phyloP scores from a whole-genome alignment of 1,139 yeast species.

The Yamadazyma epiphylla region DNA sequence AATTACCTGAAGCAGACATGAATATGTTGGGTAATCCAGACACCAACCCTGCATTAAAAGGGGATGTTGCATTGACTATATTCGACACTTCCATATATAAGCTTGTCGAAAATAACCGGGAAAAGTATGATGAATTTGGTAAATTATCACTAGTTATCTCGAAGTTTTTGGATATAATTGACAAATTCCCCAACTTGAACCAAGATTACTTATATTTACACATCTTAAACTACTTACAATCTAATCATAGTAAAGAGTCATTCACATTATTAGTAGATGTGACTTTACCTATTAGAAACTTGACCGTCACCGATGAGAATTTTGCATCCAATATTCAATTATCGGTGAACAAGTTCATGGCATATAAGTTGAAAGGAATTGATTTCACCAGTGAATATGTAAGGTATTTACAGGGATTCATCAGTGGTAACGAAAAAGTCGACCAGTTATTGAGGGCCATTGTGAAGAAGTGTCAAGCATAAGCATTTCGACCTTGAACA shows the following conservation, averaged over 20 bases:
- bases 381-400: constrained; percentile 45
- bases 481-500: too few relatives aligned
- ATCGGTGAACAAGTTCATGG: constrained; percentile 67
- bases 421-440: constrained; percentile 18
- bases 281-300: constrained; percentile 63
- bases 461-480: constrained; percentile 19
- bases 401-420: constrained; percentile 31
- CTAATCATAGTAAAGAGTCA: constrained; percentile 31
- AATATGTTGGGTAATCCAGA: constrained; percentile 82
- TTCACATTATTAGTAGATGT: constrained; percentile 54
- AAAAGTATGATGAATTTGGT: too few relatives aligned
- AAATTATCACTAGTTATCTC: constrained; percentile 42
- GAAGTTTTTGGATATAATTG: constrained; percentile 54
- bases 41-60: constrained; percentile 85
- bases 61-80: constrained; percentile 81
- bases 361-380: constrained; percentile 47
- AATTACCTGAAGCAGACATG: constrained; percentile 84
- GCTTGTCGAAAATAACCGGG: constrained; percentile 17
- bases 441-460: constrained; percentile 35
- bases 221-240: constrained; percentile 50
- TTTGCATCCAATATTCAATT: constrained; percentile 64
- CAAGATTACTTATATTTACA: constrained; percentile 66
- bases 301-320: constrained; percentile 26
- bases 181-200: constrained; percentile 64
- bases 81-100: constrained; percentile 63